Conservation (phyloP, 257 asterid species). For the Misopates orontium region DNA sequence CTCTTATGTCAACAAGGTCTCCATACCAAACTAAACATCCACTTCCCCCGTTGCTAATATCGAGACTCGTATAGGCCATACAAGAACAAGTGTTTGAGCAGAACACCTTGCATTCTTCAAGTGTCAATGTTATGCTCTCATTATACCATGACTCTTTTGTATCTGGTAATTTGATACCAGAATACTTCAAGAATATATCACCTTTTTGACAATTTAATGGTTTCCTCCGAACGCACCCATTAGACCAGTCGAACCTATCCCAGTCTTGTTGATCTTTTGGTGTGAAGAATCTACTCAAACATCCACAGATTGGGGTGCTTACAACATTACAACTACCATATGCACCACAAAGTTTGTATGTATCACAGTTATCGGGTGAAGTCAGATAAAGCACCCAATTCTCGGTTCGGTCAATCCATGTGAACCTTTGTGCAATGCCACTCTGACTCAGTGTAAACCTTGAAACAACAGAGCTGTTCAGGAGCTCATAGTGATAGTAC, state of each 20-base stretch:
- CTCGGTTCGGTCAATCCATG: conserved; percentile 27
- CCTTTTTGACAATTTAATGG: conserved; percentile 27
- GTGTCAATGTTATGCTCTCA: conserved; percentile 30
- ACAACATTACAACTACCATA: conserved; percentile 27
- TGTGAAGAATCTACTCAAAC: conserved; percentile 27
- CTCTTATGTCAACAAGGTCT: conserved; percentile 34
- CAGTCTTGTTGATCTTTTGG: conserved; percentile 31
- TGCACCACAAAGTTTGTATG: conserved; percentile 28
- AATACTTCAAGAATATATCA: conserved; percentile 29
- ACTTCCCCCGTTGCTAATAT: conserved; percentile 14
- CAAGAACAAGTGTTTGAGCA: conserved; percentile 38
- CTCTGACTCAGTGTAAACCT: conserved; percentile 20
- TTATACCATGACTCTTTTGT: conserved; percentile 25
- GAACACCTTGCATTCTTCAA: conserved; percentile 28
- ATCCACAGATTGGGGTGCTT: conserved; percentile 34
- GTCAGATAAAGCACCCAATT: conserved; percentile 31
- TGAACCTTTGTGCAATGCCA: conserved; percentile 32
- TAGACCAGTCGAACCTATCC: conserved; percentile 29
- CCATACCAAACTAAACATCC: conserved; percentile 39
- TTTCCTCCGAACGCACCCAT: conserved; percentile 34
- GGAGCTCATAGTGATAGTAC: conserved; percentile 30
- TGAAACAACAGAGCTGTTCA: conserved; percentile 28
- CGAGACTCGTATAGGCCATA: conserved; percentile 35
- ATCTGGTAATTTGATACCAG: conserved; percentile 36
- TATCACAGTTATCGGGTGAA: conserved; percentile 34